Percentiles rank a stretch among this genome's conserved stretches.
Conservation (phyloP, 805 yeast species). For the Citeromyces nyonsensis region DNA sequence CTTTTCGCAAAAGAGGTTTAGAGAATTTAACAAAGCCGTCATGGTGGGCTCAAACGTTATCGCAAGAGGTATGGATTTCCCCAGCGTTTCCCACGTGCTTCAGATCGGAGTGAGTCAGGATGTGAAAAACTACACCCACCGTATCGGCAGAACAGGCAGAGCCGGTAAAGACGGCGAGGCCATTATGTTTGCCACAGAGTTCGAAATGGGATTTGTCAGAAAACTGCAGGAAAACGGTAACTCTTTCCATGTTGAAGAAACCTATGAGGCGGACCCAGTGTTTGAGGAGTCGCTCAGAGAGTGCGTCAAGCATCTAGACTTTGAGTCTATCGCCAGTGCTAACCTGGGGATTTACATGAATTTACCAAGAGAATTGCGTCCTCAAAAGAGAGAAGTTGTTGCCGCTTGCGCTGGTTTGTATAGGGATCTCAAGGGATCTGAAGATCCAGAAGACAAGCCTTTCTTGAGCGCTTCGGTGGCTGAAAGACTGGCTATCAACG, state of each 20-base stretch:
- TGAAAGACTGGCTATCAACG: slow-evolving; percentile 12
- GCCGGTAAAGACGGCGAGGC: slow-evolving; percentile 75
- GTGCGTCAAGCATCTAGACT: slow-evolving; percentile 8
- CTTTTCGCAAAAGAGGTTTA: slow-evolving; percentile 13
- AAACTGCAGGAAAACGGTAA: slow-evolving; percentile 39
- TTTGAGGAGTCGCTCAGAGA: slow-evolving; percentile 18
- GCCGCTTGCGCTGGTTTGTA: slow-evolving; percentile 5
- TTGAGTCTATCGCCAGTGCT: slow-evolving; percentile 2
- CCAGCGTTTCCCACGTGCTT: slow-evolving; percentile 69
- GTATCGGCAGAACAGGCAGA: slow-evolving; percentile 94
- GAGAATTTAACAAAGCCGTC: slow-evolving; percentile 28
- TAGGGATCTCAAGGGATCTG: slow-evolving; percentile 4
- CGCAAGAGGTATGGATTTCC: slow-evolving; percentile 95
- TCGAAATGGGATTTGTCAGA: slow-evolving; percentile 40
- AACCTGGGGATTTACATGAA: slow-evolving; percentile 4
- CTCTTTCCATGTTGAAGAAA: slow-evolving; percentile 25
- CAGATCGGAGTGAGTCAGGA: slow-evolving; percentile 72
- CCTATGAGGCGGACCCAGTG: slow-evolving; percentile 20
- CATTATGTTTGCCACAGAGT: slow-evolving; percentile 34
- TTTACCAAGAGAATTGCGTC: slow-evolving; percentile 4
- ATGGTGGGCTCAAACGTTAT: slow-evolving; percentile 85
- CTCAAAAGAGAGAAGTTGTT: slow-evolving; percentile 2
- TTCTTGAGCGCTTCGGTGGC: slow-evolving; percentile 8
- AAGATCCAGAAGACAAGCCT: slow-evolving; percentile 7
- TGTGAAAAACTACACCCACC: slow-evolving; percentile 72